Conservation (phyloP, 768 basidiomycete genomes). For the Pulveroboletus frians region DNA sequence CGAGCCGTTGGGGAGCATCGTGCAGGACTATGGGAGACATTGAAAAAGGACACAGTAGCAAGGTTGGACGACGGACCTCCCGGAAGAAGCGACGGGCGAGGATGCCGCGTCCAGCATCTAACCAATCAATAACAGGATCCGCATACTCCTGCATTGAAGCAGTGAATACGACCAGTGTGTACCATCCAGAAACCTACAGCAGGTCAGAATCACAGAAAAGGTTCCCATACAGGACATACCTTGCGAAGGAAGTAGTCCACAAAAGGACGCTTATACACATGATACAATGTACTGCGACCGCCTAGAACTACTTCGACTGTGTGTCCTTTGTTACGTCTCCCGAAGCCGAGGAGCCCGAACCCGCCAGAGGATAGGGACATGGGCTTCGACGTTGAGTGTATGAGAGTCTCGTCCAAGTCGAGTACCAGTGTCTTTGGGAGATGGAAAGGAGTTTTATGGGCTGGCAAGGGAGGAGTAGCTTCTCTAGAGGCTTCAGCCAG, state of each 20-base stretch:
- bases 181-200: constrained; percentile 92
- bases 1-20: constrained; percentile 84
- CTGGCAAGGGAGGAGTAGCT: constrained; percentile 44
- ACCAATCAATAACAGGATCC: constrained; percentile 99
- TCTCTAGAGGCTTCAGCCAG: constrained; percentile 34
- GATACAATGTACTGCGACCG: constrained; percentile 87
- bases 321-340: constrained; percentile 63
- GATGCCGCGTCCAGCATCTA: constrained; percentile 91
- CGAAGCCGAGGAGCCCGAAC: constrained; percentile 58
- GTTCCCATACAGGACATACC: constrained; percentile 40
- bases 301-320: constrained; percentile 91
- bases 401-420: constrained; percentile 97
- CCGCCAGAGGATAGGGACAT: constrained; percentile 44
- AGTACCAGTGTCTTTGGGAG: constrained; percentile 92
- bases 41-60: background rate
- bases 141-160: constrained; percentile 99
- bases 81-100: constrained; percentile 86
- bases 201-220: constrained; percentile 3
- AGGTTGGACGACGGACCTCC: constrained; percentile 53
- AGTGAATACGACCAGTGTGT: constrained; percentile 97
- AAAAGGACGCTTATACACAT: constrained; percentile 97
- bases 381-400: constrained; percentile 91
- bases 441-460: constrained; percentile 67
- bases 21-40: constrained; percentile 65
- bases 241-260: constrained; percentile 92